Conservation (phyloP, 2,329 filamentous ascomycete species). For the Trichoderma hamatum region DNA sequence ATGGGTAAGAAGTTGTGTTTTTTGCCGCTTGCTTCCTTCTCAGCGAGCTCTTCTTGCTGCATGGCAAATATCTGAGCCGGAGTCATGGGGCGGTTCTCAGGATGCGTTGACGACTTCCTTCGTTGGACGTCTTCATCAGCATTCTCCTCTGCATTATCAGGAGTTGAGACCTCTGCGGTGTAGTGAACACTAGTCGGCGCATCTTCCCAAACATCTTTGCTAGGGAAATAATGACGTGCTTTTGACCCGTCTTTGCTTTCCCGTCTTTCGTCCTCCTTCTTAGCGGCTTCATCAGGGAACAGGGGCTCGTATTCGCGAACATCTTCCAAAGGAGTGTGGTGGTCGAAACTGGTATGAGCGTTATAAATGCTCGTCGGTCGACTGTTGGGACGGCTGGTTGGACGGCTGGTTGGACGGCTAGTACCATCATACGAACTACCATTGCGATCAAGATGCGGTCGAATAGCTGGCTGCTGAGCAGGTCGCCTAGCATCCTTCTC, state of each 20-base stretch:
- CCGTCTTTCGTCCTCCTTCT: constrained; percentile 45
- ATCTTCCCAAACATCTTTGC: constrained; percentile 97
- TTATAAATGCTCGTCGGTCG: constrained; percentile 61
- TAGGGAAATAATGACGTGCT: constrained; percentile 76
- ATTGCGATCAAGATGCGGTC: constrained; percentile 68
- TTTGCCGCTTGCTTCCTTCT: constrained; percentile 50
- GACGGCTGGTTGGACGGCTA: constrained; percentile 66
- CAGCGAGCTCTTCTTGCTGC: constrained; percentile 66
- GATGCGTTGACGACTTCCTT: constrained; percentile 36
- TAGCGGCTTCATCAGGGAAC: constrained; percentile 73
- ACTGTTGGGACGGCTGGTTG: constrained; percentile 59
- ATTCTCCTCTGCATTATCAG: constrained; percentile 55
- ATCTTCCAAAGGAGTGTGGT: constrained; percentile 75
- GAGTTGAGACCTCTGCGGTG: constrained; percentile 81
- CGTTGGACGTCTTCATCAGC: constrained; percentile 39
- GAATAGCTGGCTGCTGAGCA: constrained; percentile 77
- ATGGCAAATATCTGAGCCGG: constrained; percentile 68
- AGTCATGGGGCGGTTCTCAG: constrained; percentile 51
- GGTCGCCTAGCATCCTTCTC: constrained; percentile 70
- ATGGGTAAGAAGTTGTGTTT: constrained; percentile 37
- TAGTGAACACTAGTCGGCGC: constrained; percentile 81
- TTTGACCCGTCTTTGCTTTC: constrained; percentile 50
- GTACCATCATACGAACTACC: constrained; percentile 59
- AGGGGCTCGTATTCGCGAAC: constrained; percentile 94
- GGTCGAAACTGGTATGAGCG: constrained; percentile 53